Conservation (phyloP, 805 yeast species). For the Kurtzmaniella cleridarum region DNA sequence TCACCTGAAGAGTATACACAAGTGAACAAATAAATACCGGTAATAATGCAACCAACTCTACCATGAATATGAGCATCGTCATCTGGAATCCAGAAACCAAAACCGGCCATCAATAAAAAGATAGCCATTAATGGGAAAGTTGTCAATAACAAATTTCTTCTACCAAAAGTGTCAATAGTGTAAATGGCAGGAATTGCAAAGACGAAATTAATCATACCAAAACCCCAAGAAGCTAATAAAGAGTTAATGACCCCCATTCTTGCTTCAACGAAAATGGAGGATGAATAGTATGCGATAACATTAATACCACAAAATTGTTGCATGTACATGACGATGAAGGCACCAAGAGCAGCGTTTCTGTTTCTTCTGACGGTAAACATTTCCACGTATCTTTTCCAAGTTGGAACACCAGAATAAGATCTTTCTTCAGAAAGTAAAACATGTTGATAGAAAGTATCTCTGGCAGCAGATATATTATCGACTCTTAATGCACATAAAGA, state of each 20-base stretch:
- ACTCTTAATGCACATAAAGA: constrained; percentile 44
- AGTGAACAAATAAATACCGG: constrained; percentile 71
- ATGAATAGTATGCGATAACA: constrained; percentile 81
- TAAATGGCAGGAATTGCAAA: constrained; percentile 81
- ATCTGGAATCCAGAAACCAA: constrained; percentile 62
- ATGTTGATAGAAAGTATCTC: constrained; percentile 57
- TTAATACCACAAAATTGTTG: constrained; percentile 91
- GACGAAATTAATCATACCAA: constrained; percentile 73
- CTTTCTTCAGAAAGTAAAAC: constrained; percentile 54
- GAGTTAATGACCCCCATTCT: constrained; percentile 60
- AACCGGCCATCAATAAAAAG: constrained; percentile 57
- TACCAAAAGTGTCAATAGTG: constrained; percentile 73
- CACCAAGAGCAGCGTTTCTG: constrained; percentile 75
- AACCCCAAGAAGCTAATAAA: constrained; percentile 79
- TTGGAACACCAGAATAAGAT: constrained; percentile 42
- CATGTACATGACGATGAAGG: constrained; percentile 82
- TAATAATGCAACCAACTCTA: constrained; percentile 60
- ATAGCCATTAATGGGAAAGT: constrained; percentile 64
- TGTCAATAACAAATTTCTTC: constrained; percentile 53
- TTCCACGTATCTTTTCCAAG: constrained; percentile 44
- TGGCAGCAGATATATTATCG: constrained; percentile 51
- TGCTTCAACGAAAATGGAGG: constrained; percentile 66
- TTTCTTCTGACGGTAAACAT: constrained; percentile 72
- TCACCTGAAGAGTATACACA: constrained; percentile 77
- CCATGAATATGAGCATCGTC: constrained; percentile 37